Evolutionary conservation across 768 basidiomycete species (phyloP), one percentile per base, ranked within the genome.

Genomic region (Mycena capillaripes): DNA sequence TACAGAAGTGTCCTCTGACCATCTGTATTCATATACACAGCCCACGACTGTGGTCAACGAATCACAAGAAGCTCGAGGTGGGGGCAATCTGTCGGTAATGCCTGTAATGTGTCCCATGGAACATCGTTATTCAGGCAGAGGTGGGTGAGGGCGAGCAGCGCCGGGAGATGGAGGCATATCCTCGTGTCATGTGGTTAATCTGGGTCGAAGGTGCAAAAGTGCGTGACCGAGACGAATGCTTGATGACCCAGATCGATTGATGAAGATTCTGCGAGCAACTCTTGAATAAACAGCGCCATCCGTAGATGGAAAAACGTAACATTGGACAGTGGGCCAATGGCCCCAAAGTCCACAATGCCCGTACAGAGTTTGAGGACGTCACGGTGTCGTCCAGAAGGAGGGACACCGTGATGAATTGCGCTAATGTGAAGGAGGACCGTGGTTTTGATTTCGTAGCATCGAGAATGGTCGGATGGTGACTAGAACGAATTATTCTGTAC

Each of bases 111-210:
- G 21, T 8, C 2, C 66, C n/a, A 36, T 0, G 48, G 59, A 10
- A 63, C 60, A 0, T 32, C 48, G 52, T 62, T 40, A 40, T 29
- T 57, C 40, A 67, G 27, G 27, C 58, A 53, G 48, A 72, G 14
- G 55, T 72, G 71, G 23, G 66, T 67, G 25, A 72, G 71, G 2
- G 52, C 57, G 3, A 66, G 59, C 40, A 67, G 44, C 23, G 44
- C 32, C 3, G 58, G 42, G 25, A 67, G 36, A 8, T 21, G 19
- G 19, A 25, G 19, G 30, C 29, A 25, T 48, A 64, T 32, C 16
- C 0, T 34, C 21, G 64, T 12, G 8, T 69, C 76, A 66, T 19
- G 44, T 9, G 23, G 6, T 27, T 46, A 1, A 17, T 64, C 19
- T 19, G 6, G 7, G n/a, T 67, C 71, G 53, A 67, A 58, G 1